Evolutionary conservation across 768 basidiomycete genomes (phyloP).

Genomic region (Calvatia gigantea): DNA sequence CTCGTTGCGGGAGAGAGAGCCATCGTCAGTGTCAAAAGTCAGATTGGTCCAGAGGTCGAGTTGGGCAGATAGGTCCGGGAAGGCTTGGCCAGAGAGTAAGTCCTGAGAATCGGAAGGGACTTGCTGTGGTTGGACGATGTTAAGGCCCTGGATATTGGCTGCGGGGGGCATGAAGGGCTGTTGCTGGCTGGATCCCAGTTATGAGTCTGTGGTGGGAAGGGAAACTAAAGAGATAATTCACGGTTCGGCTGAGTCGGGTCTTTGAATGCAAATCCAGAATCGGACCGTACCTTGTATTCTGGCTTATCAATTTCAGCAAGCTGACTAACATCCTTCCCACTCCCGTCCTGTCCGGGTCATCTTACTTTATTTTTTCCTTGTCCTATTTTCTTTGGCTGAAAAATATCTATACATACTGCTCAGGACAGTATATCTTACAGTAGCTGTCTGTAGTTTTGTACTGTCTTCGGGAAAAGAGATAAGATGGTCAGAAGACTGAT

Average conservation of each 20-base stretch:
- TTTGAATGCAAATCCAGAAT: not conserved
- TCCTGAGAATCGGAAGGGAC: slow-evolving; percentile 46
- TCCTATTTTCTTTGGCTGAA: not conserved
- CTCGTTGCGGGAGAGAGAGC: slow-evolving; percentile 32
- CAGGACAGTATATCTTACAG: too few species aligned
- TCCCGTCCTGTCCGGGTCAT: not conserved
- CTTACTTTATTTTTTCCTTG: not conserved
- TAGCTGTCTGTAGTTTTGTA: not conserved
- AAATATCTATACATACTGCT: too few species aligned
- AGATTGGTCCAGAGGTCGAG: slow-evolving; percentile 85
- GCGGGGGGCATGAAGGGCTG: slow-evolving; percentile 38
- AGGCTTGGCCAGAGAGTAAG: slow-evolving; percentile 58
- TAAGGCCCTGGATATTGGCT: slow-evolving; percentile 74
- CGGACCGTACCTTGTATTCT: not conserved
- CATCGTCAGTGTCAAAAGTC: slow-evolving; percentile 73
- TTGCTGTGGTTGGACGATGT: slow-evolving; percentile 60
- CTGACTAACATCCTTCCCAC: slow-evolving; percentile 7
- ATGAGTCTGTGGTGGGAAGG: slow-evolving; percentile 11
- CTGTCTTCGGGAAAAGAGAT: not conserved
- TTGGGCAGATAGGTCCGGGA: slow-evolving; percentile 73
- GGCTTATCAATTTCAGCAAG: slow-evolving; percentile 2
- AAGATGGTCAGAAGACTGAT: not conserved
- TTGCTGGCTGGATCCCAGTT: slow-evolving; percentile 6
- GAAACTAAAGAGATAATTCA: slow-evolving; percentile 7
- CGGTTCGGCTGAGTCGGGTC: not conserved